Percentiles rank a stretch among this genome's conserved stretches.
Evolutionary conservation across 208 protist genomes (phyloP).

Genomic region (Trypanosoma rangeli): DNA sequence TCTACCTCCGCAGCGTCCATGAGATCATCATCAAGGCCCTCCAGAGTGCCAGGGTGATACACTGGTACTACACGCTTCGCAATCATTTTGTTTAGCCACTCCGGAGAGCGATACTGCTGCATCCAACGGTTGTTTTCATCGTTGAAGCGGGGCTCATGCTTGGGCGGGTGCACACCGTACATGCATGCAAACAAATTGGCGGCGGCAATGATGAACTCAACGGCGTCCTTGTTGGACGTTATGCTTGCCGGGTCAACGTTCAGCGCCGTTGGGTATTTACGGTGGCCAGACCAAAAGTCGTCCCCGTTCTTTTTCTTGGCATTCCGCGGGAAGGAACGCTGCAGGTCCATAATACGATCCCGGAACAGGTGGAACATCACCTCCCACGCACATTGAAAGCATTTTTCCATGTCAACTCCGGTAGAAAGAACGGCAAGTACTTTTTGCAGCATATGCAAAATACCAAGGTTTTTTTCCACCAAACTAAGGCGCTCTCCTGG

Average conservation of each 20-base stretch:
- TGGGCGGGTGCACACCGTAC: slow-evolving; percentile 82
- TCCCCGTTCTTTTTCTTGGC: slow-evolving; percentile 92
- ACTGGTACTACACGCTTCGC: slow-evolving; percentile 30
- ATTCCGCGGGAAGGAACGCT: slow-evolving; percentile 97
- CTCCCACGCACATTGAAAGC: slow-evolving; percentile 93
- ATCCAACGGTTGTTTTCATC: slow-evolving; percentile 84
- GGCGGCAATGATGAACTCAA: slow-evolving; percentile 72
- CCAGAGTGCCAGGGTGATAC: slow-evolving; percentile 56
- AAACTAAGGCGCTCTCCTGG: slow-evolving; percentile 74
- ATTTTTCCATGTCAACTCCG: slow-evolving; percentile 90
- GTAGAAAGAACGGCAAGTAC: slow-evolving; percentile 53
- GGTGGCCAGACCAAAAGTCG: slow-evolving; percentile 92
- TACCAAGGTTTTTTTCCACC: slow-evolving; percentile 73
- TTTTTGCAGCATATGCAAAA: slow-evolving; percentile 51
- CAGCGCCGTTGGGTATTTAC: slow-evolving; percentile 79
- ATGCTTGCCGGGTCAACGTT: slow-evolving; percentile 34
- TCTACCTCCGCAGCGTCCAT: slow-evolving; percentile 36
- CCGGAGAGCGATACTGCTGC: slow-evolving; percentile 65
- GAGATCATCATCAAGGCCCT: slow-evolving; percentile 81
- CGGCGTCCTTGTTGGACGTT: slow-evolving; percentile 38
- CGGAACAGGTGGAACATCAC: slow-evolving; percentile 96
- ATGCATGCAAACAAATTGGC: slow-evolving; percentile 85
- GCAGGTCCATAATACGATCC: slow-evolving; percentile 96
- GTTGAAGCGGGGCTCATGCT: slow-evolving; percentile 84
- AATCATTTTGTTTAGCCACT: slow-evolving; percentile 55